Conservation (phyloP, 331 rosid species). For the Telfairia occidentalis region DNA sequence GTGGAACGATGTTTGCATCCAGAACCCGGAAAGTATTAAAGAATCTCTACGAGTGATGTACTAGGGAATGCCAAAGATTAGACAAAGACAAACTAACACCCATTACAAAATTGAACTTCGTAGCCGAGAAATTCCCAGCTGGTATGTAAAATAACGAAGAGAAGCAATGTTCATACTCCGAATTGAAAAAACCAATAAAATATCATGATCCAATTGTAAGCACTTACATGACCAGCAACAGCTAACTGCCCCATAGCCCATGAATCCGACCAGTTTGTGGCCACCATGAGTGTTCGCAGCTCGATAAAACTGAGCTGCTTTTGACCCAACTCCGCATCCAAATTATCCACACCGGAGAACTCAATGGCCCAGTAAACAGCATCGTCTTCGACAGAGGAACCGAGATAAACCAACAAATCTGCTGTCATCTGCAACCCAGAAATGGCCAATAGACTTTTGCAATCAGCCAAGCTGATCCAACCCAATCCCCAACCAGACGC, state of each 20-base stretch:
- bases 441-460: conserved; percentile 27
- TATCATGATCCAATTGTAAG: background rate
- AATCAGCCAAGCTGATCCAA: conserved; percentile 55
- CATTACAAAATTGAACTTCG: background rate
- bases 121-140: background rate
- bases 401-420: conserved; percentile 64
- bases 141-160: background rate
- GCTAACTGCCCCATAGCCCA: conserved; percentile 63
- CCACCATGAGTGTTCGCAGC: conserved; percentile 85
- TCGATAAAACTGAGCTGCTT: conserved; percentile 47
- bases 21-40: background rate
- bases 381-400: conserved; percentile 42
- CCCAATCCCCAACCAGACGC: conserved; percentile 59
- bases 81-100: background rate
- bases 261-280: conserved; percentile 65
- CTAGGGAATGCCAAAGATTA: background rate
- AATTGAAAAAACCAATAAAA: background rate
- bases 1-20: background rate
- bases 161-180: background rate
- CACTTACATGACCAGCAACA: conserved; percentile 84
- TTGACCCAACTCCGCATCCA: conserved; percentile 33
- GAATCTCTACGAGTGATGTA: background rate
- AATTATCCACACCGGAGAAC: conserved; percentile 35
- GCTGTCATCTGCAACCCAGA: conserved; percentile 33
- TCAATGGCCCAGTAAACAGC: conserved; percentile 70